Percentiles rank a stretch among this genome's conserved stretches.
Conservation (phyloP, 306 rosid genomes). For the Prinsepia uniflora region DNA sequence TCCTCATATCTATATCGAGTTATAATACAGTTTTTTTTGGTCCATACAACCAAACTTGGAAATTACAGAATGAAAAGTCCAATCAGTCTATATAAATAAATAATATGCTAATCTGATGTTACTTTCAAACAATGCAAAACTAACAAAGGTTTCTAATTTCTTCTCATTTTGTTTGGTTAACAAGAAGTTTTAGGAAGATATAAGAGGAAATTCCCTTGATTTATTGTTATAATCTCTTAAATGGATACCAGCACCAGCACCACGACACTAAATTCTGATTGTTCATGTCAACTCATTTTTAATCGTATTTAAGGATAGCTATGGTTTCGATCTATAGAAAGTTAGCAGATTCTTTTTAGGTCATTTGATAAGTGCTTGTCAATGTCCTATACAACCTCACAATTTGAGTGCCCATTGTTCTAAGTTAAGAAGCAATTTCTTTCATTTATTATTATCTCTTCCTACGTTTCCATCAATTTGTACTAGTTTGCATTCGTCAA, state of each 20-base stretch:
- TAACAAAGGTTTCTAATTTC: background rate
- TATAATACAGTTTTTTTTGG: no score
- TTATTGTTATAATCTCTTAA: background rate
- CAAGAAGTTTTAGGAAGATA: background rate
- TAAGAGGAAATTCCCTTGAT: background rate
- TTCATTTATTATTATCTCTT: background rate
- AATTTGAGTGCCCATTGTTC: background rate
- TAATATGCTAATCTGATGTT: background rate
- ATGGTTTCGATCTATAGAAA: background rate
- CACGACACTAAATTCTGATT: background rate
- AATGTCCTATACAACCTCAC: background rate
- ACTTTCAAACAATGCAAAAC: background rate
- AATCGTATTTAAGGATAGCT: background rate
- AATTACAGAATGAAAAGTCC: background rate
- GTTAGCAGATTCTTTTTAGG: background rate
- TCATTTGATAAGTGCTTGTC: background rate
- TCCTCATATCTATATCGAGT: slow-evolving; percentile 2
- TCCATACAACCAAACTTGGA: background rate
- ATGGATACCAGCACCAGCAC: background rate
- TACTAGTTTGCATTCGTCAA: background rate
- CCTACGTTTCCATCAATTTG: background rate
- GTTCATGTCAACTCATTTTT: background rate
- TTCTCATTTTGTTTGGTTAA: background rate
- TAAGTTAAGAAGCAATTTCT: background rate
- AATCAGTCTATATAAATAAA: no score